Evolutionary conservation across 768 basidiomycete species (phyloP).

Genomic region (Suillus weaverae): DNA sequence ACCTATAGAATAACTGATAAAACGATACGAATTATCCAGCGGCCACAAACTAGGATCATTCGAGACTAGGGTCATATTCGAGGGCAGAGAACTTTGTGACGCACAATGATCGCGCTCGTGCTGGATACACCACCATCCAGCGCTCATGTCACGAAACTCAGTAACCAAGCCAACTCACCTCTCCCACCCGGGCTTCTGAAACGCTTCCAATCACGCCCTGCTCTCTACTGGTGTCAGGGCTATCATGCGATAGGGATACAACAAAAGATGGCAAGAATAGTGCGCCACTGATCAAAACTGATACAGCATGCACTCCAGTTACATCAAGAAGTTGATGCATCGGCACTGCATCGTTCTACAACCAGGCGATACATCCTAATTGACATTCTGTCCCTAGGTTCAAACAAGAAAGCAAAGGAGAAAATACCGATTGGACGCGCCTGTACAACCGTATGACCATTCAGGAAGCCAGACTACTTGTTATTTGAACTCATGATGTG

Average conservation of each 20-base stretch:
- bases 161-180: not conserved
- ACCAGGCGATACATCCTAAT: not conserved
- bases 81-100: not conserved
- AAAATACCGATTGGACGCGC: not conserved
- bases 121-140: not conserved
- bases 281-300: not conserved
- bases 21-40: not conserved
- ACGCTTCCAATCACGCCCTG: not conserved
- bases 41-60: not conserved
- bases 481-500: not conserved
- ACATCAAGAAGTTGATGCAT: not conserved
- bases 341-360: not conserved
- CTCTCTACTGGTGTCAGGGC: not conserved
- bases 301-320: not conserved
- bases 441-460: not conserved
- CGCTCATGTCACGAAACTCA: not conserved
- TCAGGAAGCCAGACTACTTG: not conserved
- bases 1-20: not conserved
- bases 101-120: not conserved
- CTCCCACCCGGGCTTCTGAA: not conserved
- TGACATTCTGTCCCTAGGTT: not conserved
- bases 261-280: not conserved
- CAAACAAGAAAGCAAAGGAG: not conserved
- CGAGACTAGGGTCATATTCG: not conserved
- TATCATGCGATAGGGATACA: not conserved